Evolutionary conservation across 2,329 filamentous ascomycete species (phyloP).

Genomic region (Microcyclospora tardicrescens): DNA sequence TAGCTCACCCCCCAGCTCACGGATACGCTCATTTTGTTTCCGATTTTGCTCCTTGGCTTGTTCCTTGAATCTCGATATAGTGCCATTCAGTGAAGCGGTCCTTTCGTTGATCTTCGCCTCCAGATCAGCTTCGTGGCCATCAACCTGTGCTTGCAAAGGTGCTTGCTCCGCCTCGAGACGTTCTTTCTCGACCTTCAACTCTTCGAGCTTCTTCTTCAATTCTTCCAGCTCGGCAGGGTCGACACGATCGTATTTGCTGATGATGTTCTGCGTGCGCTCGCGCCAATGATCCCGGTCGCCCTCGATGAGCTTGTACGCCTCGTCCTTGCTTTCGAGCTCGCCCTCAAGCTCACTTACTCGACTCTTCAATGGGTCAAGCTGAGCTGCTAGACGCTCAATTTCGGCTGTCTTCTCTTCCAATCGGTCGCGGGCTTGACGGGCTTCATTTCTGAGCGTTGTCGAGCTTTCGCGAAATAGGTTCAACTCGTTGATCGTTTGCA

Average conservation of each 20-base stretch:
- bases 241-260: conserved; percentile 89
- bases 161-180: conserved; percentile 40
- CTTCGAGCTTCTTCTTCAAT: conserved; percentile 63
- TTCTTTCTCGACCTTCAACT: conserved; percentile 39
- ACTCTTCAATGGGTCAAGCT: conserved; percentile 70
- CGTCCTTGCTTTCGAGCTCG: conserved; percentile 66
- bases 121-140: conserved; percentile 27
- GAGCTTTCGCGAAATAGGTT: conserved; percentile 95
- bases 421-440: conserved; percentile 62
- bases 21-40: conserved; percentile 53
- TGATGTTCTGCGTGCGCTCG: conserved; percentile 86
- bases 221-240: conserved; percentile 88
- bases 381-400: conserved; percentile 59
- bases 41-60: conserved; percentile 40
- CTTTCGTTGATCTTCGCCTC: conserved; percentile 25
- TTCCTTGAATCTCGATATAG: conserved; percentile 25
- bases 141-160: conserved; percentile 37
- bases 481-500: conserved; percentile 89
- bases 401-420: conserved; percentile 61
- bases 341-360: conserved; percentile 73
- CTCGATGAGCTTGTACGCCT: conserved; percentile 77
- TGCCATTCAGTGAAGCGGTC: conserved; percentile 7
- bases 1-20: conserved; percentile 45
- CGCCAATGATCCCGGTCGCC: conserved; percentile 92
- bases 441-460: conserved; percentile 76